Percentiles rank a stretch among this genome's conserved stretches.
phyloP scores from a whole-genome alignment of 164 flowering plant genomes.

The Sedum album region DNA sequence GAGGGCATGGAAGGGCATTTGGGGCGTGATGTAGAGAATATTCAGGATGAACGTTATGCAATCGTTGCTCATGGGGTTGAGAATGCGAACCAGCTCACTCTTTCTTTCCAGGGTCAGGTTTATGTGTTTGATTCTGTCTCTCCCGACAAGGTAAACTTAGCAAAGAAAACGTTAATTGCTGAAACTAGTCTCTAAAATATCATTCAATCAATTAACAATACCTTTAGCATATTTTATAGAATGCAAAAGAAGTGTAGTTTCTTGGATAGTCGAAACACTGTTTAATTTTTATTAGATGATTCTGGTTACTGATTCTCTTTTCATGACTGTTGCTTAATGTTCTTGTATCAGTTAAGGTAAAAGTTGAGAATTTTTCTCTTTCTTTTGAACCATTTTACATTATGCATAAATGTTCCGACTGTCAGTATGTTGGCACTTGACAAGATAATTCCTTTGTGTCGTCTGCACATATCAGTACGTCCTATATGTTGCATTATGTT shows the following conservation, averaged over 20 bases:
- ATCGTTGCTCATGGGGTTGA: constrained; percentile 21
- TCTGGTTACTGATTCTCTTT: not conserved
- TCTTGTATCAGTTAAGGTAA: not conserved
- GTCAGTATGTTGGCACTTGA: no score
- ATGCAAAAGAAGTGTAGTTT: not conserved
- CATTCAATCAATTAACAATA: no score
- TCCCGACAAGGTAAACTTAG: constrained; percentile 38
- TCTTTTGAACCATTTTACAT: no score
- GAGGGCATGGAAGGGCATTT: constrained; percentile 30
- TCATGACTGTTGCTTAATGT: not conserved
- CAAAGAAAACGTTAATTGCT: no score
- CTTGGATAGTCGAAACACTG: not conserved
- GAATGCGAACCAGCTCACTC: constrained; percentile 40
- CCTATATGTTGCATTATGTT: not conserved
- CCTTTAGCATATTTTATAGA: no score
- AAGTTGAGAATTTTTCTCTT: not conserved
- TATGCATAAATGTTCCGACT: no score
- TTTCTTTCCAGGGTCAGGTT: constrained; percentile 59
- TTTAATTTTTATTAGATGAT: no score
- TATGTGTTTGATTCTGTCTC: constrained; percentile 56
- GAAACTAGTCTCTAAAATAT: no score
- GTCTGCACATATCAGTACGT: not conserved
- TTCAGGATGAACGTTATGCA: constrained; percentile 19
- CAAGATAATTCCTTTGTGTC: not conserved
- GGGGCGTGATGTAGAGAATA: constrained; percentile 21